These are phyloP conservation scores for Pythium rhizo-oryzae DNA, from an alignment of 352 stramenopile species.

Conservation along the genomic window DNA sequence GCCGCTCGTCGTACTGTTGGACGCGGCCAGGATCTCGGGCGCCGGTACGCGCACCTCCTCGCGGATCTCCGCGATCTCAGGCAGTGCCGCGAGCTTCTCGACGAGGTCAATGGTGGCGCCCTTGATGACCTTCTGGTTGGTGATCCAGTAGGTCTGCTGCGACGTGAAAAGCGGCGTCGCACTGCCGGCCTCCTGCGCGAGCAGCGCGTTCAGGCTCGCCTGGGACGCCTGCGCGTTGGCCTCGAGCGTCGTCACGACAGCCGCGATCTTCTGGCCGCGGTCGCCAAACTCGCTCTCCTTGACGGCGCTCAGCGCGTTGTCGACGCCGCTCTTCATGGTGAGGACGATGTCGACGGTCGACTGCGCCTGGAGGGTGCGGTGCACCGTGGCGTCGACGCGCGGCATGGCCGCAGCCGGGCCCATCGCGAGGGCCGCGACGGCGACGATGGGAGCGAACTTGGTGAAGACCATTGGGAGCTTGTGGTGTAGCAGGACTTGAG, in stretches of 20 bases:
- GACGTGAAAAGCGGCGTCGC: no score
- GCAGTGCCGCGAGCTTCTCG: conserved; percentile 24
- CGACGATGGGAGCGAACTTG: no score
- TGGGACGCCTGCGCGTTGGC: neutral
- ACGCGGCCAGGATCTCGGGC: neutral
- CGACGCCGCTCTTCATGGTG: conserved; percentile 27
- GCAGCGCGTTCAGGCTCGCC: no score
- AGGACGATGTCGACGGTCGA: conserved; percentile 38
- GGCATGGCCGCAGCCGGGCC: no score
- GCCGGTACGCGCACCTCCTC: conserved; percentile 20
- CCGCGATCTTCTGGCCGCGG: conserved; percentile 21
- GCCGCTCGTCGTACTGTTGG: conserved; percentile 7
- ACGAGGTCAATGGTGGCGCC: no score
- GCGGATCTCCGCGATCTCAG: conserved; percentile 23
- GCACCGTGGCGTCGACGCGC: conserved; percentile 28
- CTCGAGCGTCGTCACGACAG: conserved; percentile 13
- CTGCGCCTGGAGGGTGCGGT: conserved; percentile 31
- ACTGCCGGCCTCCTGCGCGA: no score
- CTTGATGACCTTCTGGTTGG: conserved; percentile 35
- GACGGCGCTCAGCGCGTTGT: conserved; percentile 13
- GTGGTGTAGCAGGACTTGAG: no score
- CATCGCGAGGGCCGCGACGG: no score
- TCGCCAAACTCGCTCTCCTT: conserved; percentile 17
- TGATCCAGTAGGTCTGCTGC: conserved; percentile 32
- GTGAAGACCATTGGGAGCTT: no score